A percentile compares a stretch with the other conserved stretches of the same genome.
These are phyloP conservation scores for Porphyridium purpureum DNA, from an alignment of 23 red algal genomes.

Conservation along the genomic window DNA sequence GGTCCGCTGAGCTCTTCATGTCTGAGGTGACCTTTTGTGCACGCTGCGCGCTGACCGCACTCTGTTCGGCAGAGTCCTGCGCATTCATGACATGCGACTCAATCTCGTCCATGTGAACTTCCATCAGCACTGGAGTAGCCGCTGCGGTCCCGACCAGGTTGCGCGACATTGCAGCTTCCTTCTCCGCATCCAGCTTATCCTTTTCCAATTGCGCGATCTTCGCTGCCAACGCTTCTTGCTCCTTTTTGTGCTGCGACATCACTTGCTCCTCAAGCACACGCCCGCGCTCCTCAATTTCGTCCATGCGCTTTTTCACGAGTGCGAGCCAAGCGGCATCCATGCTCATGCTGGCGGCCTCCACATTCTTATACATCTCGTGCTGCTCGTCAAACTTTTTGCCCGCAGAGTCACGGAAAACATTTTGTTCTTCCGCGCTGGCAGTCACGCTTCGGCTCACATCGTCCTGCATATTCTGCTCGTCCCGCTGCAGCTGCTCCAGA, in stretches of 20 bases:
- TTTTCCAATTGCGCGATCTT: slow-evolving; percentile 24
- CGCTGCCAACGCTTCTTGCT: slow-evolving; percentile 49
- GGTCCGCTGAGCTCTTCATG: no score
- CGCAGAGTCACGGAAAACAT: not conserved
- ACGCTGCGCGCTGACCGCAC: no score
- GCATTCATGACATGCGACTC: slow-evolving; percentile 52
- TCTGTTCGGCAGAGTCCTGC: slow-evolving; percentile 33
- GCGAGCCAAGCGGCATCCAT: not conserved
- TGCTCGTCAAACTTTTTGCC: not conserved
- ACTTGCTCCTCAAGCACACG: slow-evolving; percentile 20
- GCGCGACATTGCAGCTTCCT: not conserved
- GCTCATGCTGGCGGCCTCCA: not conserved
- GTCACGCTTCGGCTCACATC: not conserved
- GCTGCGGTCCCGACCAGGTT: not conserved
- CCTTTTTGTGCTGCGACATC: slow-evolving; percentile 28
- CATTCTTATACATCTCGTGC: not conserved
- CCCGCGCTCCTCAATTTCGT: slow-evolving; percentile 46
- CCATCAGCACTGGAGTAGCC: slow-evolving; percentile 14
- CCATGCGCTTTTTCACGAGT: slow-evolving; percentile 8
- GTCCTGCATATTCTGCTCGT: not conserved
- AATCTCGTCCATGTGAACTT: slow-evolving; percentile 45
- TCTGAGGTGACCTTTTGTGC: no score
- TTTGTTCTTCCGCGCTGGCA: not conserved
- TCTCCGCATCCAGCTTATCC: slow-evolving; percentile 38
- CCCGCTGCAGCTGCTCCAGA: not conserved